A percentile compares a stretch with the other conserved stretches of the same genome.
These are phyloP conservation scores for Adansonia gregorii DNA, from an alignment of 441 rosid species.

Conservation along the genomic window DNA sequence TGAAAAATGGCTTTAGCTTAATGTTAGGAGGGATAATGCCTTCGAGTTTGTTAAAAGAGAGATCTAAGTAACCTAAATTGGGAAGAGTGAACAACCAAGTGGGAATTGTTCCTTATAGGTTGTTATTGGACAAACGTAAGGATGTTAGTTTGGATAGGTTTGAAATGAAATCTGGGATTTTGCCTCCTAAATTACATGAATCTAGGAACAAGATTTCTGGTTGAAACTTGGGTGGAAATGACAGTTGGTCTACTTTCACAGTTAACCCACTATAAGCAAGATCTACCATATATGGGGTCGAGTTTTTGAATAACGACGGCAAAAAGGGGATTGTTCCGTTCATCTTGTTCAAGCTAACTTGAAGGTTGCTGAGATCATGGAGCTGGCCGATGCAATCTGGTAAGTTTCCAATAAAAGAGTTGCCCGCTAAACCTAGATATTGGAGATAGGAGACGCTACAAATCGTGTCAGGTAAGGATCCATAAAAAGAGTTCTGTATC, in stretches of 20 bases:
- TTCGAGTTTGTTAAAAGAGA: conserved; percentile 30
- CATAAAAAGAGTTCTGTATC: conserved; percentile 28
- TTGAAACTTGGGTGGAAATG: conserved; percentile 27
- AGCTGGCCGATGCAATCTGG: conserved; percentile 34
- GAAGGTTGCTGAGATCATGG: conserved; percentile 6
- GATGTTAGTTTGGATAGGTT: conserved; percentile 19
- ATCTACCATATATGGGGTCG: neutral
- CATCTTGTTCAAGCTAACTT: conserved; percentile 9
- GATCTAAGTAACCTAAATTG: conserved; percentile 25
- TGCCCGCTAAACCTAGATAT: conserved; percentile 16
- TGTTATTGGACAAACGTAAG: conserved; percentile 27
- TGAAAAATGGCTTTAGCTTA: conserved; percentile 13
- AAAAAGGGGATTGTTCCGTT: conserved; percentile 28
- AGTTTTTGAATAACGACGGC: neutral
- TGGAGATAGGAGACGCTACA: conserved; percentile 33
- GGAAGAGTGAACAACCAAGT: conserved; percentile 34
- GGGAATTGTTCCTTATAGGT: conserved; percentile 30
- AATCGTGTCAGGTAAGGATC: conserved; percentile 32
- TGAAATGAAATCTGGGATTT: conserved; percentile 29
- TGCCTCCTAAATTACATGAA: conserved; percentile 31
- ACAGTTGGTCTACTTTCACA: conserved; percentile 25
- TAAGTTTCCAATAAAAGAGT: conserved; percentile 32
- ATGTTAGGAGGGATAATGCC: conserved; percentile 18
- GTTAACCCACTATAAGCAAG: conserved; percentile 27
- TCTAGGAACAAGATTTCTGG: conserved; percentile 22